Evolutionary conservation across 192 early-diverging fungal genomes (phyloP), one percentile per base, ranked within the genome.

Genomic region (Backusella liffmaniae): DNA sequence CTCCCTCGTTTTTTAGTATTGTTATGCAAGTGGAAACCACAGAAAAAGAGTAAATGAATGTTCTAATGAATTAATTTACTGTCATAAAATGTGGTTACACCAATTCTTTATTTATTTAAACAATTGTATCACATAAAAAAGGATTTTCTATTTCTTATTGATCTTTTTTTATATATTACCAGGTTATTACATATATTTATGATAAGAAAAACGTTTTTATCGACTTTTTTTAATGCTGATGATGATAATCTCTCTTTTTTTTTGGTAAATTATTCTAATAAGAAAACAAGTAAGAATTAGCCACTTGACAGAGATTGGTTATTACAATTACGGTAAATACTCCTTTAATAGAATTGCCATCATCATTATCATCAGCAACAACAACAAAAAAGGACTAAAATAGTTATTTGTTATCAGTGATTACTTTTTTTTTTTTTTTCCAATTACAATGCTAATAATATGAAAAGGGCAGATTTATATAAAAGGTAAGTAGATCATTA

Each of bases 1-100:
- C 36, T 69, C 34, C 67, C 67, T 69, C 36, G 34, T 69, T 39
- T 67, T 67, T 69, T 69, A 69, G 67, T 41, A 0, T 21, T 35
- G 67, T 69, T 69, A 23, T 23, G 34, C 67, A 69, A 69, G 34
- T 39, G 21, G 67, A 69, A 69, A 21, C 21, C 36, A 36, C 8
- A 69, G 67, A 68, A 67, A 8, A 69, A 37, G 36, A 23, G 67
- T 37, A 37, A 69, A 69, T 39, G 36, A 69, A 37, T 35, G 36
- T 39, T 69, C 21, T 36, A 39, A 69, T 39, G 67, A 69, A 26
- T 10, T 59, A 59, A 59, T 59, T 59, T 59, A 59, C 56, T 26
- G 23, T 23, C 56, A 59, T 59, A 5, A 59, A 59, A 59, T 12
- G 1, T 26, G 23, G 56, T 59, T 59, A 59, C 56, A 59, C 56